phyloP scores from a whole-genome alignment of 2,329 filamentous ascomycete genomes.

The Cercospora sp. region DNA sequence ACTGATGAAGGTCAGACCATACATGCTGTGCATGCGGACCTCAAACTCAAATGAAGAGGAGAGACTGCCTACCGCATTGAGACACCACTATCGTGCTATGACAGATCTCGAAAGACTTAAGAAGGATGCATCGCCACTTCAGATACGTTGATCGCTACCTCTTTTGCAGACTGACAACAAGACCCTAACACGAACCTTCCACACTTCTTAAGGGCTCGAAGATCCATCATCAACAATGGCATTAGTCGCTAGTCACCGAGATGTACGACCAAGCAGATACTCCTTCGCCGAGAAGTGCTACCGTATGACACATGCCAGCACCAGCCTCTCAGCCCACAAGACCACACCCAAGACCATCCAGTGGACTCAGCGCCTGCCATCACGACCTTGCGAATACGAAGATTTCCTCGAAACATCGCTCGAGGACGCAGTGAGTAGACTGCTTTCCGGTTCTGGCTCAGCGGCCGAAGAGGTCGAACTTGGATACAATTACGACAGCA shows the following conservation, averaged over 20 bases:
- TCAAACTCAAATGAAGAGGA: not conserved
- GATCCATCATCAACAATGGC: not conserved
- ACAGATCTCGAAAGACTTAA: not conserved
- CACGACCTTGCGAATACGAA: slow-evolving; percentile 14
- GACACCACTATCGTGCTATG: not conserved
- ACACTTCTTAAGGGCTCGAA: not conserved
- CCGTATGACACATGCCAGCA: slow-evolving; percentile 8
- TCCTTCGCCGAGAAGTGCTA: slow-evolving; percentile 22
- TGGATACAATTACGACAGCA: slow-evolving; percentile 21
- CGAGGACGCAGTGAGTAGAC: slow-evolving; percentile 21
- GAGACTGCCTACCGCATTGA: not conserved
- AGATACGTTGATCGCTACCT: not conserved
- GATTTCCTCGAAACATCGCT: slow-evolving; percentile 20
- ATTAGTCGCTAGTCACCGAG: not conserved
- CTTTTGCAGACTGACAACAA: not conserved
- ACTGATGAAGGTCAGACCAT: not conserved
- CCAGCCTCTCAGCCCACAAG: slow-evolving; percentile 1
- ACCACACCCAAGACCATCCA: slow-evolving; percentile 10
- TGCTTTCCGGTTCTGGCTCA: slow-evolving; percentile 17
- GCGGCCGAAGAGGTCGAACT: slow-evolving; percentile 23
- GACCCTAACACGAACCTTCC: not conserved
- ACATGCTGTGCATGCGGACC: slow-evolving; percentile 1
- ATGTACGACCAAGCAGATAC: not conserved
- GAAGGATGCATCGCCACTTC: not conserved
- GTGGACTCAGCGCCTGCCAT: slow-evolving; percentile 22